Conservation (phyloP, 371 early-diverging fungal genomes). For the Fennellomyces sp. region DNA sequence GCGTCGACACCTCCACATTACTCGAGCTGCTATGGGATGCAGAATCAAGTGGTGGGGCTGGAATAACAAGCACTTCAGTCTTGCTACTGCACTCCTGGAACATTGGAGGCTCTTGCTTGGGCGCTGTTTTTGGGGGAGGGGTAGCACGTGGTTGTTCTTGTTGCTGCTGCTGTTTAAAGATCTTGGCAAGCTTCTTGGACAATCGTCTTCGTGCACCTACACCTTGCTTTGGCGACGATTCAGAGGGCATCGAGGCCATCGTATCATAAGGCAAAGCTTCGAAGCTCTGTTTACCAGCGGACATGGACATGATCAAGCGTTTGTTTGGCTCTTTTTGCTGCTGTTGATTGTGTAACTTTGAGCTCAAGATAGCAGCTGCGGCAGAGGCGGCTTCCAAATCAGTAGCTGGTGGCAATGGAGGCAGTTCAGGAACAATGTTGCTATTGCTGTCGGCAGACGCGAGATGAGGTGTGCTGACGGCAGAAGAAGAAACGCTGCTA, state of each 20-base stretch:
- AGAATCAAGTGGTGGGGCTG: not conserved
- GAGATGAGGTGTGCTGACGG: conserved; percentile 9
- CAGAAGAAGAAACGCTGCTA: conserved; percentile 10
- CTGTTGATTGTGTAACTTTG: not conserved
- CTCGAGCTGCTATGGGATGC: not conserved
- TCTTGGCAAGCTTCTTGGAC: conserved; percentile 16
- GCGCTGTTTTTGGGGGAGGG: not conserved
- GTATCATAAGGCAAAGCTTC: conserved; percentile 44
- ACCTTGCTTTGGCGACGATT: not conserved
- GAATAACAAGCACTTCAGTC: not conserved
- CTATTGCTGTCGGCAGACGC: not conserved
- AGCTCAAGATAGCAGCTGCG: not conserved
- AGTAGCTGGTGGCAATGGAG: conserved; percentile 11
- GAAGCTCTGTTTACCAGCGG: conserved; percentile 23
- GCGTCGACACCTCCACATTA: not conserved
- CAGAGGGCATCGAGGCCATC: not conserved
- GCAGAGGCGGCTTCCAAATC: conserved; percentile 1
- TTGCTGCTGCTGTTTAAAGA: conserved; percentile 11
- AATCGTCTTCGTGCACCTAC: conserved; percentile 5
- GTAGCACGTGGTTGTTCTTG: not conserved
- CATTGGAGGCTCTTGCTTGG: not conserved
- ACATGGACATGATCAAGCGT: not conserved
- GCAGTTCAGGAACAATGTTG: conserved; percentile 10
- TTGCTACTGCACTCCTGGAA: conserved; percentile 1
- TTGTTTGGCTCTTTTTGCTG: not conserved